Base-by-base conservation (phyloP, 2,329 filamentous ascomycete genomes). In the Diaporthe australafricana region DNA sequence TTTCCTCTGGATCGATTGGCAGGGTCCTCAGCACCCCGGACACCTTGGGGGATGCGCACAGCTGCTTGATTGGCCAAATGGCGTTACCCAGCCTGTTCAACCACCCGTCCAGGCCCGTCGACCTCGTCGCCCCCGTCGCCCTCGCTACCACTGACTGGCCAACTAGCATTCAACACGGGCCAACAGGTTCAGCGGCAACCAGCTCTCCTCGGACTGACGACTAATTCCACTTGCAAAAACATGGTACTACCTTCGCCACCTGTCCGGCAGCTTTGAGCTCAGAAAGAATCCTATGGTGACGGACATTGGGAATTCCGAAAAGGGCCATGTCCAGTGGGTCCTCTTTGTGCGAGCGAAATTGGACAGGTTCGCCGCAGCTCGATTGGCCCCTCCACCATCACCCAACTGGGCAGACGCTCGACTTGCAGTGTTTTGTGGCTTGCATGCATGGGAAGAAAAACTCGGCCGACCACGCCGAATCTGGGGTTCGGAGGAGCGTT, bases 291-390 rank as follows among this genome's bases (percentile, higher is more conserved):
- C 53, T 27, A 65, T 71, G 55, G 71, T 55, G 55, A 57, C 38
- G 16, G 20, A 62, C 53, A 17, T 65, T 50, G 30, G 35, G 60
- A 16, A 68, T 25, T 69, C 69, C 62, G 20, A 53, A 69, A 55
- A 50, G 25, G 40, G 56, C 35, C 8, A 48, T 63, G 55, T 30
- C 27, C 30, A 56, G 65, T 67, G 69, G 72, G 50, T 50, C 56
- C 22, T 27, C 42, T 65, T 35, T 17, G 55, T 40, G 40, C 53
- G 30, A 50, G 47, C 69, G 69, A 73, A 48, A 73, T 73, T 73
- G 65, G 50, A 69, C 69, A 73, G 72, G 69, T 71, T 40, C 53
- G 66, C 52, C 66, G 71, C 71, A 73, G 71, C 50, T 52, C 63
- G 48, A 25, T 57, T 71, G 55, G 63, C 63, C 68, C 71, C 55